Conservation (phyloP, 2,329 filamentous ascomycete species). For the Seiridium unicorne region DNA sequence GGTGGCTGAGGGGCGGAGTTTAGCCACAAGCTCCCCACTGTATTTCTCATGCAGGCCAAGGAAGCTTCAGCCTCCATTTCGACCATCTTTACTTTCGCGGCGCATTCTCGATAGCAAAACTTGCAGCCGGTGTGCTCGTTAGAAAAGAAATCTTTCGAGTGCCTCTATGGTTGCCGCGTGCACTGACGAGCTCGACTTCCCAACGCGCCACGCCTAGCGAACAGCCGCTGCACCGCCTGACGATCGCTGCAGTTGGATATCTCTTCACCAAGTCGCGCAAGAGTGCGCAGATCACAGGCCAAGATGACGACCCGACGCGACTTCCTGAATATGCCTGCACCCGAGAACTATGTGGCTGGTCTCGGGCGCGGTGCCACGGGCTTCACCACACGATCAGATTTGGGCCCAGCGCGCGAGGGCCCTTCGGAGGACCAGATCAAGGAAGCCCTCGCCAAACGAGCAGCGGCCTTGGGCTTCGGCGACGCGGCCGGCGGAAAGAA, state of each 20-base stretch:
- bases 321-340: conserved; percentile 83
- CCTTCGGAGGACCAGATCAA: conserved; percentile 98
- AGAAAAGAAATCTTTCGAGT: too few species aligned
- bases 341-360: conserved; percentile 90
- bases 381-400: conserved; percentile 94
- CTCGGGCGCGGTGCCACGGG: conserved; percentile 96
- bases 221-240: too few species aligned
- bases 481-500: conserved; percentile 61
- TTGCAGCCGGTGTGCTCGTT: too few species aligned
- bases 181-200: too few species aligned
- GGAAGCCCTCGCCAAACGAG: conserved; percentile 91
- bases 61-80: background rate
- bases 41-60: background rate
- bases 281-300: background rate
- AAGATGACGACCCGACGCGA: conserved; percentile 68
- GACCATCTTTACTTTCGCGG: background rate
- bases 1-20: background rate
- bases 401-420: conserved; percentile 91
- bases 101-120: background rate
- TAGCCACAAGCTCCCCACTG: conserved; percentile 4
- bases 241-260: too few species aligned
- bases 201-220: too few species aligned
- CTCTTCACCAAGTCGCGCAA: background rate
- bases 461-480: conserved; percentile 73
- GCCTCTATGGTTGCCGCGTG: too few species aligned